Base-by-base conservation (phyloP, 768 basidiomycete genomes). In the Naganishia randhawae region DNA sequence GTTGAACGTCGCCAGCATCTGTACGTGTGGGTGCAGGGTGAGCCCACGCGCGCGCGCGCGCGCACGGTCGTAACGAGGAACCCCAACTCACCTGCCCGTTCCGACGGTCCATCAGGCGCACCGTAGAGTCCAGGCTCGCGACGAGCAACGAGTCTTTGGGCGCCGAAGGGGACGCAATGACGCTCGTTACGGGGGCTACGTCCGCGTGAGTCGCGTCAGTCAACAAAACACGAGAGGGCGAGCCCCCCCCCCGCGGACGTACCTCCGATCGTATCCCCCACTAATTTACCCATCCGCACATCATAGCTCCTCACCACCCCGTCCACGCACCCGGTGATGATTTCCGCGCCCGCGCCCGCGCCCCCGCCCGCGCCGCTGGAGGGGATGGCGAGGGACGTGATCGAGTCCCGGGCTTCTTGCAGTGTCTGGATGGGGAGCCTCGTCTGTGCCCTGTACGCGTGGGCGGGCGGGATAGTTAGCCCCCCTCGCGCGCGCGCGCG, bases 221-320 rank as follows among this genome's bases (percentile, higher is more conserved):
- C 8, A n/a, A 42, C 17, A 13, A 16, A 9, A 50, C 14, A 19
- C 33, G 13, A 32, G 10, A 31, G 37, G 16, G 29, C 31, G 17
- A 19, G 10, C 16, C 3, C 8, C 2, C 9, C 52, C 29, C 5
- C 19, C 3, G 39, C 14, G 5, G 19, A 75, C 91, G 74, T 78
- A 94, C 92, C 86, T 9, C 95, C 95, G 72, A 98, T 85, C 75
- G 87, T 92, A 79, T 99, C 96, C 50, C 89, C 85, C 9, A 89
- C 86, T 32, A 97, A 81, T 77, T 95, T 87, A 27, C 96, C 96
- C 82, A 89, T 92, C 63, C 96, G 88, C 35, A 99, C 83, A 80
- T 99, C 96, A 80, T 98, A 97, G 10, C 91, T 91, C 22, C 96
- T 86, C 50, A 95, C 87, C 76, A 89, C 85, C 2, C 96, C 95